A percentile compares a stretch with the other conserved stretches of the same genome.
These are phyloP conservation scores for Proliferodiscus dingleyae DNA, from an alignment of 2,329 filamentous ascomycete genomes.

Conservation along the genomic window DNA sequence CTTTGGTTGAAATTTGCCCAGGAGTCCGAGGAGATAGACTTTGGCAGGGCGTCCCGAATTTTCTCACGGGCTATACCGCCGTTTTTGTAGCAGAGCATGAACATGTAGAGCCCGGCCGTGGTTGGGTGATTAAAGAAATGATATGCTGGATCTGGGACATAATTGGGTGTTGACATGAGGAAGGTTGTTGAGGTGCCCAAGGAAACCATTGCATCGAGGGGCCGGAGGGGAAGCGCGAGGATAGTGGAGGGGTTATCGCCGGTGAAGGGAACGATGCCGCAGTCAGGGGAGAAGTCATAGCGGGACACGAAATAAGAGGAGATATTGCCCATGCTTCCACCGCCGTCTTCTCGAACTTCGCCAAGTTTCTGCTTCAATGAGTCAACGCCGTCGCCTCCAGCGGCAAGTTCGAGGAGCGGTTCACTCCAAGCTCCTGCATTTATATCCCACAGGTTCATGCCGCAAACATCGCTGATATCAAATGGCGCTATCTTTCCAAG, in stretches of 20 bases:
- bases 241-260: conserved; percentile 97
- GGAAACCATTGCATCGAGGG: conserved; percentile 89
- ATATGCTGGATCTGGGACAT: conserved; percentile 83
- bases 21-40: conserved; percentile 43
- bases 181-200: conserved; percentile 95
- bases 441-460: conserved; percentile 97
- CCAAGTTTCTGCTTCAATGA: conserved; percentile 76
- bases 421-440: conserved; percentile 68
- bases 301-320: conserved; percentile 72
- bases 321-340: conserved; percentile 69
- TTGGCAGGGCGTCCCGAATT: conserved; percentile 74
- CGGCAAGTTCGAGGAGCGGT: conserved; percentile 68
- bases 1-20: conserved; percentile 80
- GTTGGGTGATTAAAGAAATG: conserved; percentile 99
- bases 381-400: conserved; percentile 51
- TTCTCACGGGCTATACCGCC: conserved; percentile 88
- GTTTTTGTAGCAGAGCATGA: conserved; percentile 99
- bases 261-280: conserved; percentile 79
- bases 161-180: conserved; percentile 91
- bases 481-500: conserved; percentile 81
- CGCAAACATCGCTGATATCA: conserved; percentile 90
- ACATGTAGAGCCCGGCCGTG: conserved; percentile 90
- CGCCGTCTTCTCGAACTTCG: conserved; percentile 73
- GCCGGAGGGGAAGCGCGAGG: conserved; percentile 78
- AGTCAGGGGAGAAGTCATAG: conserved; percentile 72